Evolutionary conservation across 1,139 yeast genomes (phyloP), one percentile per base, ranked within the genome.

Genomic region (Zygosaccharomyces pseudobailii): DNA sequence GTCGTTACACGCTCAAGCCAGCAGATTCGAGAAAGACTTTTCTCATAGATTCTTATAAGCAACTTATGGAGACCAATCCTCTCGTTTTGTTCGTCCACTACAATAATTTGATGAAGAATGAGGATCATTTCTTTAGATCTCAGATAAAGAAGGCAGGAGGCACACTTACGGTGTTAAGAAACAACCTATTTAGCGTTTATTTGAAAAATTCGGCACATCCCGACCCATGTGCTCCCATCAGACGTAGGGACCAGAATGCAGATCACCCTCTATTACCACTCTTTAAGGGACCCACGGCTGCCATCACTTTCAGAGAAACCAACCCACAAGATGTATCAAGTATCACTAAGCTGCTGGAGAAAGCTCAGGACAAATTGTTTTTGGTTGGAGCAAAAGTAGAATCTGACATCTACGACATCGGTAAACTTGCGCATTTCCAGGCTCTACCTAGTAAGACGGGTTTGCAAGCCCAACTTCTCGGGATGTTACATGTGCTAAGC

Each of bases 361-460:
- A 57, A 20, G 78, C 85, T 40, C 81, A 80, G 59, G 96, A 88
- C 61, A 82, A 80, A 61, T 70, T 92, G 57, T 79, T 88, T 53
- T 69, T 92, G 40, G 76, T 92, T 50, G 98, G 97, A 39, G 97
- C 96, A 32, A 79, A 81, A 58, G 74, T 92, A 32, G 95, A 87
- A 54, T 73, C 76, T 19, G 72, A 76, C 9, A 71, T 80, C 13
- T 75, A 76, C 61, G 78, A 81, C 56, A 59, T 79, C 34, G 70
- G 70, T 1, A 75, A 81, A 46, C 70, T 92, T 46, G 72, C 79
- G 47, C 59, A 71, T 50, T 87, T 87, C 71, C 86, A 87, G 71
- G 78, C 76, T 32, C 75, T 90, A 61, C 95, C 96, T 36, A 70
- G 82, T 4, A 73, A 83, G 63, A 80, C 78, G 40, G 82, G 82